Conservation (phyloP, 495 filamentous ascomycete genomes). For the Neurospora sp. region DNA sequence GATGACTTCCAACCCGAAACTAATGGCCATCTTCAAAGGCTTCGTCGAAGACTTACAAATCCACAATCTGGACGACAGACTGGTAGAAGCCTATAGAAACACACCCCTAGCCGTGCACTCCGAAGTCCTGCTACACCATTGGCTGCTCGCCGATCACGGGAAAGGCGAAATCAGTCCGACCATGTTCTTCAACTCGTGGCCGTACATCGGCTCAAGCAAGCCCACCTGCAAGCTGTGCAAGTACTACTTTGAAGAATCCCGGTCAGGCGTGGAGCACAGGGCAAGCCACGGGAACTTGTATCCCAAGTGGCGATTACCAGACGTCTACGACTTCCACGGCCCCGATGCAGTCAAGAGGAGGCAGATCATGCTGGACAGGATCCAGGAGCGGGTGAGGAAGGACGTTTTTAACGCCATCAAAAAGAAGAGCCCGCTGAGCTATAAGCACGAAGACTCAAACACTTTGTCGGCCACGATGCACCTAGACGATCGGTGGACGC, state of each 20-base stretch:
- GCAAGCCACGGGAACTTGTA: constrained; percentile 11
- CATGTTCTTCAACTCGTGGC: constrained; percentile 13
- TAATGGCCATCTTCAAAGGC: background rate
- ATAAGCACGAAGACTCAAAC: background rate
- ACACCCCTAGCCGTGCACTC: constrained; percentile 8
- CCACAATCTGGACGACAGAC: background rate
- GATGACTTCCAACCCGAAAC: background rate
- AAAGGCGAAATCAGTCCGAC: background rate
- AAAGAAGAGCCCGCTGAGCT: background rate
- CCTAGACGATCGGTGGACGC: background rate
- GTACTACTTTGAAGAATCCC: constrained; percentile 11
- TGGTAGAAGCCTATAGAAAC: background rate
- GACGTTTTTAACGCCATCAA: background rate
- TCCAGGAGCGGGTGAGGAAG: background rate
- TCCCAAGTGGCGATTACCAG: constrained; percentile 12
- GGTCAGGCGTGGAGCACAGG: background rate
- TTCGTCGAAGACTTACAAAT: constrained; percentile 1
- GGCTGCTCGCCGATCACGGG: background rate
- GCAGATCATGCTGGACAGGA: background rate
- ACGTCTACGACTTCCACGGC: background rate
- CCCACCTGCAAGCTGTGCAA: constrained; percentile 20
- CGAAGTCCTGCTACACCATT: constrained; percentile 6
- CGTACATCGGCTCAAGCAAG: constrained; percentile 22
- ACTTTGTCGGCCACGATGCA: background rate
- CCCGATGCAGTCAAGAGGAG: background rate